phyloP scores from a whole-genome alignment of 2,329 filamentous ascomycete genomes.

The Pseudocercospora vitis region DNA sequence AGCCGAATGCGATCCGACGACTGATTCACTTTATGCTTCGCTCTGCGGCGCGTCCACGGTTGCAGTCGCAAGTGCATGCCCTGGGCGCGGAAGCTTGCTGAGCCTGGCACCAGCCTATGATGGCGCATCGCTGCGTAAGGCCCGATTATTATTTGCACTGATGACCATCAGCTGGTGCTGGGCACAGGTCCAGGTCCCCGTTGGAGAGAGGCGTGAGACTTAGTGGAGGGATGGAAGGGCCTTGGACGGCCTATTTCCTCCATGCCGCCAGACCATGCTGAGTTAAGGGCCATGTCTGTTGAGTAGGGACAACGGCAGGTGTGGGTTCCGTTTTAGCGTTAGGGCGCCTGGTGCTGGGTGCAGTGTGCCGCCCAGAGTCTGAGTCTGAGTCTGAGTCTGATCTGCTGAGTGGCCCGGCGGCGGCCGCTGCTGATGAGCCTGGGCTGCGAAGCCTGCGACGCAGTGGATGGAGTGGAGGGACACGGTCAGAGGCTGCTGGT shows the following conservation, averaged over 20 bases:
- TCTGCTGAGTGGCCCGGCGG: conserved; percentile 5
- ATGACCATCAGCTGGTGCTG: conserved; percentile 10
- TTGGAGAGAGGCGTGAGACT: conserved; percentile 2
- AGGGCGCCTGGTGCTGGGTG: neutral
- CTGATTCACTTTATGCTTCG: conserved; percentile 16
- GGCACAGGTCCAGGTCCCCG: conserved; percentile 5
- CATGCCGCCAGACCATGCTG: neutral
- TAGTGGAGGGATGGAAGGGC: conserved; percentile 7
- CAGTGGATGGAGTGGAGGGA: no score
- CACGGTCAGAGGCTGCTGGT: neutral
- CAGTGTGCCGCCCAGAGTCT: neutral
- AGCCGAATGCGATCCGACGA: conserved; percentile 19
- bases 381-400: neutral
- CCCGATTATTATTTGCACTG: neutral
- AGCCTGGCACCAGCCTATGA: conserved; percentile 6
- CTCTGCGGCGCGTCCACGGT: conserved; percentile 17
- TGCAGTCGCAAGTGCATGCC: conserved; percentile 15
- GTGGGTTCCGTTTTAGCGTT: neutral
- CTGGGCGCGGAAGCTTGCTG: conserved; percentile 24
- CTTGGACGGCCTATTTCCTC: conserved; percentile 5
- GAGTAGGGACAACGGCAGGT: neutral
- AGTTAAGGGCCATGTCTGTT: neutral
- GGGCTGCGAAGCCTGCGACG: no score
- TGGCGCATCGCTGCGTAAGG: conserved; percentile 1
- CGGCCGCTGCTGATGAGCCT: neutral